Evolutionary conservation across 306 rosid genomes (phyloP).

Genomic region (Cucurbita maxima): DNA sequence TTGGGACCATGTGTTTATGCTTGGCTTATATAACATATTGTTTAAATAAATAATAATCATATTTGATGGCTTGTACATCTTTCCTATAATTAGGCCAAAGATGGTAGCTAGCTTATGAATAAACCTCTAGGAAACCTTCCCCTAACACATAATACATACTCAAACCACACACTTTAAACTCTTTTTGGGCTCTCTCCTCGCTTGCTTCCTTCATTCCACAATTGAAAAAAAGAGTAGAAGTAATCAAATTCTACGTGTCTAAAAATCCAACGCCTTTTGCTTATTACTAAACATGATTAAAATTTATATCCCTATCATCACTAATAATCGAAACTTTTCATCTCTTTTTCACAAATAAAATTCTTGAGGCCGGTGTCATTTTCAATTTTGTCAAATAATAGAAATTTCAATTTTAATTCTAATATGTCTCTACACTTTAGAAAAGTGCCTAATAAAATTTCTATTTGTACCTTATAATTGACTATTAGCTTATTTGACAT

Average conservation of each 20-base stretch:
- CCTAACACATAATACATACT: background rate
- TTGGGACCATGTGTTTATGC: background rate
- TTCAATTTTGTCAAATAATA: too few species aligned
- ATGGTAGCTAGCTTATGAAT: too few species aligned
- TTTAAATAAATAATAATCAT: background rate
- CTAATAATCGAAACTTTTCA: too few species aligned
- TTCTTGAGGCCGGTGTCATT: too few species aligned
- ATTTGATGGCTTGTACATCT: background rate
- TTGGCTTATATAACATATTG: background rate
- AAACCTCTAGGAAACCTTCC: background rate
- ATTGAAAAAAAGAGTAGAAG: background rate
- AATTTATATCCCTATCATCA: background rate
- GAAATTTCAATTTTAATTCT: too few species aligned
- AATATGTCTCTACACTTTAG: too few species aligned
- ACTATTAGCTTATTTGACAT: too few species aligned
- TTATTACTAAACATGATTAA: too few species aligned
- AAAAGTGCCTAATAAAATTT: too few species aligned
- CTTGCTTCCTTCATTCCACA: background rate
- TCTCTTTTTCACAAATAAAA: too few species aligned
- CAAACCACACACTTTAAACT: background rate
- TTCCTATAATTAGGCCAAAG: background rate
- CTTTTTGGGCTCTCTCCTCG: background rate
- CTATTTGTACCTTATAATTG: too few species aligned
- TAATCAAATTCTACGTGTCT: background rate
- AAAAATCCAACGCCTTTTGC: background rate